Evolutionary conservation across 345 rosid genomes (phyloP), one percentile per base, ranked within the genome.

Genomic region (Salix purpurea): DNA sequence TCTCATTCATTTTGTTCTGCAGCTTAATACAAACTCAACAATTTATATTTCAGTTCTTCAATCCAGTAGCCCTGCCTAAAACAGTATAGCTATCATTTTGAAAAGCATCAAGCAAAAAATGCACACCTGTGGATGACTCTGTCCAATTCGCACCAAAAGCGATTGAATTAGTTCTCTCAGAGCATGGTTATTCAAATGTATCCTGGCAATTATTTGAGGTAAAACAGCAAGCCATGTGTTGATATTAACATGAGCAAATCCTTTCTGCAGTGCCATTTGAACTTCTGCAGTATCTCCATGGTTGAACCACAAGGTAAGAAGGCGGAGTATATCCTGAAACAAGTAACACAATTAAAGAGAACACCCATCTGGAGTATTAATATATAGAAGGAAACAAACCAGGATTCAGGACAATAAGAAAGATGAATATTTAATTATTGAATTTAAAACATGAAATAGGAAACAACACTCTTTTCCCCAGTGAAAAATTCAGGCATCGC

Each of bases 151-250:
- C 80, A 96, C 92, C 82, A 96, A 83, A 81, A 96, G 98, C 34
- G 95, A 88, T 79, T 93, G 99, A 83, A 96, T 93, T 72, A 96
- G 87, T 83, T 91, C 96, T 82, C 99, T 89, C 74, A 96, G 97
- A 74, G 98, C 94, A 80, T 82, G 93, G 81, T 89, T 93, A 83
- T 96, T 96, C 73, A 98, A 96, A 87, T 96, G 99, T 79, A 96
- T 96, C 87, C 99, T 89, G 81, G 99, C 99, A 82, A 96, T 96
- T 86, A 96, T 96, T 86, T 96, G 99, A 26, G 99, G 99, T 77
- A 96, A 85, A 81, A 96, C 97, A 78, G 87, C 98, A 76, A 96
- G 90, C 99, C 99, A 96, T 44, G 99, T 96, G 82, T 96, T 89
- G 74, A 96, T 93, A 84, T 92, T 96, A 81, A 96, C 98, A 86